Conservation (phyloP, 164 flowering plant genomes). For the Piper longum region DNA sequence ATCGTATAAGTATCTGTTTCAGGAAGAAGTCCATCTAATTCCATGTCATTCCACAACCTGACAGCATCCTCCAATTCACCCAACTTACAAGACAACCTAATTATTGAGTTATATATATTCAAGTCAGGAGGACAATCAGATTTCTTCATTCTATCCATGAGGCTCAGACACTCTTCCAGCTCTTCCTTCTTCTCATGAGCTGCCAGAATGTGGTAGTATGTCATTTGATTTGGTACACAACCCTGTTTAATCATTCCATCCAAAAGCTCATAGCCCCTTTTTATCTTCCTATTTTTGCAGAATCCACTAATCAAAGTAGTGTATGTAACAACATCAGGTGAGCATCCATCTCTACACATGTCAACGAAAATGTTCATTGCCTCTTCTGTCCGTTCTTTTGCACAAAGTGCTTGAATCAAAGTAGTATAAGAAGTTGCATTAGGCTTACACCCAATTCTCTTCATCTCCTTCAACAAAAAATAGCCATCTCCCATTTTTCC, state of each 20-base stretch:
- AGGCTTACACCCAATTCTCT: slow-evolving; percentile 52
- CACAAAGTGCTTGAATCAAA: slow-evolving; percentile 66
- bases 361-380: slow-evolving; percentile 58
- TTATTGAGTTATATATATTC: slow-evolving; percentile 45
- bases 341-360: slow-evolving; percentile 61
- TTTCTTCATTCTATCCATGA: slow-evolving; percentile 50
- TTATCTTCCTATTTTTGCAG: slow-evolving; percentile 69
- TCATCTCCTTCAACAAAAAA: slow-evolving; percentile 67
- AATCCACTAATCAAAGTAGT: slow-evolving; percentile 79
- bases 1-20: slow-evolving; percentile 58
- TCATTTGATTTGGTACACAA: slow-evolving; percentile 41
- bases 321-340: slow-evolving; percentile 70
- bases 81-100: slow-evolving; percentile 64
- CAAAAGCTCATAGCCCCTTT: slow-evolving; percentile 51
- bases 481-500: slow-evolving; percentile 71
- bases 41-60: slow-evolving; percentile 61
- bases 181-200: slow-evolving; percentile 89
- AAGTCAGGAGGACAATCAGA: slow-evolving; percentile 48
- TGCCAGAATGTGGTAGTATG: slow-evolving; percentile 50
- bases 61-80: slow-evolving; percentile 61
- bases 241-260: slow-evolving; percentile 58
- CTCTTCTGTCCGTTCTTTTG: slow-evolving; percentile 55
- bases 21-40: slow-evolving; percentile 45
- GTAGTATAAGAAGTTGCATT: slow-evolving; percentile 70
- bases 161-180: slow-evolving; percentile 64